Evolutionary conservation across 1,284 basidiomycete species (phyloP), one percentile per base, ranked within the genome.

Genomic region (Wolfiporia cocos): DNA sequence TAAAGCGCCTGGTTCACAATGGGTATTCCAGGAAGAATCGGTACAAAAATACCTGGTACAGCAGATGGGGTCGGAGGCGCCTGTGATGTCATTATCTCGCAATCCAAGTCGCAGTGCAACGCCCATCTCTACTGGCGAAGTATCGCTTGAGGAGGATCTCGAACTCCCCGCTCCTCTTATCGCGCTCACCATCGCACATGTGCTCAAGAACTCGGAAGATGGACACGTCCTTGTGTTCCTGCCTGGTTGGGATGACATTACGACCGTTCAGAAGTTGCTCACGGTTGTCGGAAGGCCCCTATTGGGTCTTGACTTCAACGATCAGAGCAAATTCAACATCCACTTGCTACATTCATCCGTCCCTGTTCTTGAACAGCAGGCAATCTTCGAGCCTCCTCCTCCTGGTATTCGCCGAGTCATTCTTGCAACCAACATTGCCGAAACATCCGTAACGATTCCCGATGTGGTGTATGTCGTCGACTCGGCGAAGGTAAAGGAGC

Each of bases 381-480:
- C 81, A 44, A 87, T 98, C 43, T 97, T 98, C 61, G 82, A 86
- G 17, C 86, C 89, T 3, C 84, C 91, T 12, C 73, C 80, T 0
- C 52, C 61, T 2, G 89, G 91, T 15, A 75, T 93, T 17, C 82
- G 94, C 47, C 80, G 92, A 15, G 74, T 98, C 58, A 95, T 97
- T 52, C 72, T 97, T 31, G 80, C 94, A 3, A 98, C 94, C 35
- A 98, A 97, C 64, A 95, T 98, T 46, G 95, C 94, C 11, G 94
- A 98, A 67, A 96, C 93, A 1, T 93, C 90, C 4, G 77, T 98
- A 52, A 98, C 94, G 1, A 97, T 98, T 51, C 94, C 94, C 1
- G 91, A 97, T 57, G 92, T 97, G 21, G 92, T 96, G 5, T 94
- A 92, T 58, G 94, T 98, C 37, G 81, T 97, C 34, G 94, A 98